Base-by-base conservation (phyloP, 495 filamentous ascomycete genomes). In the Trichoderma reesei region DNA sequence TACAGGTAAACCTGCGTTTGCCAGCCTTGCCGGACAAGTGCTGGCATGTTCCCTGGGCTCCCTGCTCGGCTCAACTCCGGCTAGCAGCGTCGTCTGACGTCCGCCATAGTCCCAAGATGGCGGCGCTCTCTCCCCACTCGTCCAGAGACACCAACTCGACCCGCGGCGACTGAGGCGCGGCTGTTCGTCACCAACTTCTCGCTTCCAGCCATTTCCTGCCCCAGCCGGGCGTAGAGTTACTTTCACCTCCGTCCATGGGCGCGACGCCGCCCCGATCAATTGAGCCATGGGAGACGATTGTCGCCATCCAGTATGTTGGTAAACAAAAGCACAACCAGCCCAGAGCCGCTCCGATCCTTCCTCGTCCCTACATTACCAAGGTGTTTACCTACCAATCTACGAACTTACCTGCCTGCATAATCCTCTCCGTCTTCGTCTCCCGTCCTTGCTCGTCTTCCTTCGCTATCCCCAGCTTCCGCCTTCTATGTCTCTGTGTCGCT, bases 251-350 rank as follows among this genome's bases (percentile, higher is more conserved):
- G 36, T 41, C 59, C 59, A 61, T 61, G 59, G 59, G 59, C 36
- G 59, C 36, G 36, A 18, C 18, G 18, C 14, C 39, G 61, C 61
- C 61, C 31, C 61, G 31, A 63, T 63, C 61, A 63, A 63, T 63
- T 46, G 61, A 63, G 61, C 61, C 61, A 63, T 63, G 61, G 61
- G 61, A 34, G 59, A 41, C 59, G 39, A 39, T 61, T 38, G 31
- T 46, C 48, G 61, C 61, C 41, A 33, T 56, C 51, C 51, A 56
- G 51, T 56, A 56, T 56, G 51, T 56, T 34, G 20, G n/a, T 46
- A 14, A 46, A 34, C 11, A 56, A 56, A n/a, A 56, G 1, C 26
- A 26, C 26, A 56, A n/a, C 26, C 20, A 34, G 3, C 3, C 20
- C 46, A 41, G 3, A 44, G 41, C 61, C 41, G 0, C 36, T 7